A percentile compares a stretch with the other conserved stretches of the same genome.
phyloP scores from a whole-genome alignment of 768 basidiomycete genomes.

The Ramaria rubella region DNA sequence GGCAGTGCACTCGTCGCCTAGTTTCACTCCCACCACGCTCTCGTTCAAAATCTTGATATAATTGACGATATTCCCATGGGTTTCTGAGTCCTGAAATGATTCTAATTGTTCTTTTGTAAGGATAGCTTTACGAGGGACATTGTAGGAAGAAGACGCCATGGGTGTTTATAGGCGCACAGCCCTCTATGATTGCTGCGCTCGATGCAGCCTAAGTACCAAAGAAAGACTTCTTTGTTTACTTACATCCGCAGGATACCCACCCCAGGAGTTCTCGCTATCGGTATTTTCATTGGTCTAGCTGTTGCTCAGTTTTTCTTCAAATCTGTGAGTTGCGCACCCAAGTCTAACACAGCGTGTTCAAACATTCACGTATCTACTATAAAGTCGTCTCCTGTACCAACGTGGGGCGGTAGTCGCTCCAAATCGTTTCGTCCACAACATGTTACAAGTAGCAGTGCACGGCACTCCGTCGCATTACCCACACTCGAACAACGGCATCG shows the following conservation, averaged over 20 bases:
- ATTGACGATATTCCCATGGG: slow-evolving; percentile 57
- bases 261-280: slow-evolving; percentile 50
- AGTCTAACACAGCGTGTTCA: slow-evolving; percentile 31
- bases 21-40: slow-evolving; percentile 66
- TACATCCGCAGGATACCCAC: slow-evolving; percentile 36
- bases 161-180: background rate
- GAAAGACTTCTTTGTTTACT: background rate
- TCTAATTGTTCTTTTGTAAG: slow-evolving; percentile 70
- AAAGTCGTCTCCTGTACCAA: slow-evolving; percentile 38
- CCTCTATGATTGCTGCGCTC: background rate
- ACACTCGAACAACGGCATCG: slow-evolving; percentile 78
- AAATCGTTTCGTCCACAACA: slow-evolving; percentile 11
- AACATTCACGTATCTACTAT: slow-evolving; percentile 41
- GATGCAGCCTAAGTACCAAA: slow-evolving; percentile 2
- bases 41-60: slow-evolving; percentile 76
- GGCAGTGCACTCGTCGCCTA: slow-evolving; percentile 53
- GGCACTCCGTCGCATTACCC: slow-evolving; percentile 60
- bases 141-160: slow-evolving; percentile 26
- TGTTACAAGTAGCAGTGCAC: background rate
- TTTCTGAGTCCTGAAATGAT: slow-evolving; percentile 71
- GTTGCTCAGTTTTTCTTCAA: slow-evolving; percentile 36
- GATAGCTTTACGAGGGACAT: slow-evolving; percentile 62
- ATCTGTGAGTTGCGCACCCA: slow-evolving; percentile 20
- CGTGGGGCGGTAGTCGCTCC: slow-evolving; percentile 14
- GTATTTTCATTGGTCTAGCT: slow-evolving; percentile 54